phyloP scores from a whole-genome alignment of 2,329 filamentous ascomycete genomes.

The Lasiodiplodia theobromae region DNA sequence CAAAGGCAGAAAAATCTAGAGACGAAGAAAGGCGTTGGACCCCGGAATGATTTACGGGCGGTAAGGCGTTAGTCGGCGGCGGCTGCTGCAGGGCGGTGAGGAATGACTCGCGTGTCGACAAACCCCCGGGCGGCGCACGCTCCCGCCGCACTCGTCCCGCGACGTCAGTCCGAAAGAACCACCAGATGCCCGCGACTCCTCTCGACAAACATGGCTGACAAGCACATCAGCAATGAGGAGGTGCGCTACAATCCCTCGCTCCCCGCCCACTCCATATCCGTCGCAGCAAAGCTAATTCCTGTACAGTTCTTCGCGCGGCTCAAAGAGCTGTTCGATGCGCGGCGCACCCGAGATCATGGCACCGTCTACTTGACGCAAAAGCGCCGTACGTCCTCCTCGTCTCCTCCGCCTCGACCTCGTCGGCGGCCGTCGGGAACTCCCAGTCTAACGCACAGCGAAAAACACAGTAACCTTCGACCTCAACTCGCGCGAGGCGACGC shows the following conservation, averaged over 20 bases:
- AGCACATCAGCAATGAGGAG: conserved; percentile 68
- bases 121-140: conserved; percentile 31
- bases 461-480: conserved; percentile 49
- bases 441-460: not conserved
- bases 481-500: not conserved
- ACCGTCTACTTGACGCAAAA: conserved; percentile 80
- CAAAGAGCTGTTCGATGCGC: conserved; percentile 70
- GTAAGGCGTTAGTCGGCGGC: not conserved
- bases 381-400: conserved; percentile 59
- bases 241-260: conserved; percentile 46
- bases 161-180: conserved; percentile 23
- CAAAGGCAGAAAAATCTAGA: conserved; percentile 32
- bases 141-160: conserved; percentile 3
- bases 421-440: too few relatives aligned
- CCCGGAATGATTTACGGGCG: conserved; percentile 19
- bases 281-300: not conserved
- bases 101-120: conserved; percentile 26
- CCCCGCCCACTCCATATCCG: not conserved
- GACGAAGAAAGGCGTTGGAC: not conserved
- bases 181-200: conserved; percentile 13
- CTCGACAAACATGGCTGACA: conserved; percentile 38
- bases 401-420: too few relatives aligned
- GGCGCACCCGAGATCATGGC: conserved; percentile 74
- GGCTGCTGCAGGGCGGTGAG: not conserved
- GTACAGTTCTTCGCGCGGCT: conserved; percentile 76